Base-by-base conservation (phyloP, 208 protist genomes). In the Trypanosoma platydactyli region DNA sequence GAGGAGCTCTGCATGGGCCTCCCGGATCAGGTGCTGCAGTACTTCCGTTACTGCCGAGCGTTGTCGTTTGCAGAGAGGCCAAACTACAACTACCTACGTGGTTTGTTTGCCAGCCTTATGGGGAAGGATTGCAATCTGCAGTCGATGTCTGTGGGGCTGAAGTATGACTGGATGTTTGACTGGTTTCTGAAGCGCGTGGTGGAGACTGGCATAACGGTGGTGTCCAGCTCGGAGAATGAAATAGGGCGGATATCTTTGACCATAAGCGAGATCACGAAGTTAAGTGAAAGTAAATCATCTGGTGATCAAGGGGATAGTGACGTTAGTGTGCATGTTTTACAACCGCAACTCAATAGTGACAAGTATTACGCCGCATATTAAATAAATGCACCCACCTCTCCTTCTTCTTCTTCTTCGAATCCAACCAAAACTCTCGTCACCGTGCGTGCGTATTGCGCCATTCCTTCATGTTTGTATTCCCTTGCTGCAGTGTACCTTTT, bases 161-260 rank as follows among this genome's bases (percentile, higher is more conserved):
- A 53, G 33, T 92, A 92, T 65, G 86, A 95, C 65, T 95, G 84
- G 84, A 65, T 83, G 54, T 95, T 89, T 71, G 89, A 95, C 46
- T 95, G 89, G 89, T 83, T 92, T 72, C 46, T 71, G 41, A 95
- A 95, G 75, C 81, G 89, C 1, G 40, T 62, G 68, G 40, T 50
- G 48, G 89, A 94, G 76, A 65, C 89, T 46, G 44, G 27, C 18
- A 41, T 6, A 44, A 41, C n/a, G n/a, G n/a, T n/a, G n/a, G n/a
- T n/a, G n/a, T n/a, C n/a, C n/a, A n/a, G n/a, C n/a, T n/a, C n/a
- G n/a, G n/a, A n/a, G n/a, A n/a, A n/a, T n/a, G n/a, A n/a, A n/a
- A n/a, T n/a, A n/a, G n/a, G n/a, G n/a, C n/a, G n/a, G n/a, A n/a
- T n/a, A n/a, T n/a, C n/a, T n/a, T n/a, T n/a, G n/a, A n/a, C n/a